Evolutionary conservation across 306 rosid species (phyloP), one percentile per base, ranked within the genome.

Genomic region (Begonia peltatifolia): DNA sequence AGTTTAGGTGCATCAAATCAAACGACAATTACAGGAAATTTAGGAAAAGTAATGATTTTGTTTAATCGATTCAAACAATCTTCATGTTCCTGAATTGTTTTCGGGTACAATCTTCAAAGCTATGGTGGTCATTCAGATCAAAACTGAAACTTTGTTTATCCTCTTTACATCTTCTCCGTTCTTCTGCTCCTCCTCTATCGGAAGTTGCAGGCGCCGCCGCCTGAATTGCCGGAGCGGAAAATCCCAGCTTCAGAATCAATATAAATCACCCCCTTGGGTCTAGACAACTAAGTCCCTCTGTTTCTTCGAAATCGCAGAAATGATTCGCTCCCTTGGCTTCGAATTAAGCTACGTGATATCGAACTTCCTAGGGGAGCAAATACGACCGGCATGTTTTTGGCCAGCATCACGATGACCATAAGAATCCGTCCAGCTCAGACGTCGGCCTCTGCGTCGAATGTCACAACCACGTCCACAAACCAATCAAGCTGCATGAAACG

Each of bases 301-400:
- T 61, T 42, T 58, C 55, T 13, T 20, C 71, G 43, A 74, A 80
- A 59, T 71, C 79, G 12, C 79, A 71, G 58, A 12, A 14, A 3
- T 44, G 68, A 10, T 63, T 57, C 48, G 2, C 50, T 47, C 75
- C 74, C 62, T 14, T 70, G 10, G 57, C 53, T 53, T 64, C 79
- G 53, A 67, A 88, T 49, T 82, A 82, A 1, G 65, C 56, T 0
- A 88, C 88, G 20, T 88, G 95, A 41, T 86, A 74, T 41, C 74
- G 55, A 6, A 84, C 64, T 0, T 78, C 75, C 60, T 82, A 15
- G 2, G 96, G 93, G 36, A 46, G 41, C 52, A 60, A 71, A 50
- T 78, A 71, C 6, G 60, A 47, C 36, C 81, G 71, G 18, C 71
- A 41, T 71, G 75, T 7, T 68, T 65, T 0, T 76, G 79, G 23